A percentile compares a stretch with the other conserved stretches of the same genome.
Evolutionary conservation across 176 grass and related monocot species (phyloP).

Genomic region (Tillandsia leiboldiana): DNA sequence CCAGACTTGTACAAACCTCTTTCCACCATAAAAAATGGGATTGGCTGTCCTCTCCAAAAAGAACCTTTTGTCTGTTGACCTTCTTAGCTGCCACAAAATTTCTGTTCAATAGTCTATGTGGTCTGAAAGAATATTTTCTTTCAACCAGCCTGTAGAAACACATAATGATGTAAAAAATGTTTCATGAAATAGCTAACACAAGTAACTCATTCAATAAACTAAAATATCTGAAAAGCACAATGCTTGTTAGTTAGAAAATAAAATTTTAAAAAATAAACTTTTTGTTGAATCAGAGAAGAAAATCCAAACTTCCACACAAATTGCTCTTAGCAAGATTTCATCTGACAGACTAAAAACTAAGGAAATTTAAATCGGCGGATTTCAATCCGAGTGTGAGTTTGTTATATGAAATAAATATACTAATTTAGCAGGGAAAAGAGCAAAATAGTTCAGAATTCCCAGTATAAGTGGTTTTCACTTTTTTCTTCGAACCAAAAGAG

Average conservation of each 20-base stretch:
- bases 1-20: constrained; percentile 49
- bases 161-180: neutral
- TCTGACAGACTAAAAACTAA: too few relatives aligned
- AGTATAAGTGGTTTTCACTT: neutral
- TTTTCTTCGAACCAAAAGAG: neutral
- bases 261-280: too few relatives aligned
- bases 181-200: constrained; percentile 2
- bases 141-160: constrained; percentile 39
- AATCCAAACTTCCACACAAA: neutral
- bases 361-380: too few relatives aligned
- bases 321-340: neutral
- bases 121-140: constrained; percentile 42
- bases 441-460: neutral
- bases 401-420: neutral
- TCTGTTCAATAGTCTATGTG: constrained; percentile 29
- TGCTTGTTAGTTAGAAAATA: too few relatives aligned
- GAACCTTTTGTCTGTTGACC: constrained; percentile 33
- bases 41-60: constrained; percentile 40
- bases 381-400: neutral
- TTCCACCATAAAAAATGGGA: constrained; percentile 89
- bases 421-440: neutral
- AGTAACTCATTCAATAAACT: neutral
- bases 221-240: neutral
- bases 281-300: neutral
- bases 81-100: constrained; percentile 39